Percentiles rank a stretch among this genome's conserved stretches.
phyloP scores from a whole-genome alignment of 2,329 filamentous ascomycete genomes.

The Anthostomella pinea region DNA sequence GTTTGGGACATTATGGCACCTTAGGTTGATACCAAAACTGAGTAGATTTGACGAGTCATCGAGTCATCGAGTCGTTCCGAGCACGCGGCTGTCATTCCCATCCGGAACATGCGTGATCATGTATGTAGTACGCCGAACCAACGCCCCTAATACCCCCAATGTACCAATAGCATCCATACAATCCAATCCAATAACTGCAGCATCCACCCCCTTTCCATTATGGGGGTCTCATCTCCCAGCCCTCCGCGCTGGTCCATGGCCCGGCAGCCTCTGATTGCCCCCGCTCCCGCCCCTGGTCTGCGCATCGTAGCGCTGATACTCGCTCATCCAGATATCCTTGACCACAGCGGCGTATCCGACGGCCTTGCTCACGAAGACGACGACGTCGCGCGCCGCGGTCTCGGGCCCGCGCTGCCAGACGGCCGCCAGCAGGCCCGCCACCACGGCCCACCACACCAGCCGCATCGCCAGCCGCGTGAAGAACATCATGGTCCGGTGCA shows the following conservation, averaged over 20 bases:
- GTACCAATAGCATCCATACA: not conserved
- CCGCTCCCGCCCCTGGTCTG: constrained; percentile 34
- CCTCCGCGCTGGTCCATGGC: constrained; percentile 11
- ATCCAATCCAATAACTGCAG: constrained; percentile 2
- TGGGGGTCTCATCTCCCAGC: too few relatives aligned
- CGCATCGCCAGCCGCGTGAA: constrained; percentile 68
- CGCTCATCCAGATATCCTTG: constrained; percentile 53
- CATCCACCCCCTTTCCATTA: constrained; percentile 12
- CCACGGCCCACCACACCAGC: constrained; percentile 60
- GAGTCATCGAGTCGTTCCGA: constrained; percentile 5
- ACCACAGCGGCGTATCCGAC: constrained; percentile 46
- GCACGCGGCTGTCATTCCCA: constrained; percentile 5
- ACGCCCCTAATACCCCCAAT: constrained; percentile 3
- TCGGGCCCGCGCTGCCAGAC: constrained; percentile 65
- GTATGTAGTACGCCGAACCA: too few relatives aligned
- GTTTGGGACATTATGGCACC: constrained; percentile 14
- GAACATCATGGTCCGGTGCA: constrained; percentile 71
- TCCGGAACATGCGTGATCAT: constrained; percentile 1
- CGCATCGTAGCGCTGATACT: constrained; percentile 57
- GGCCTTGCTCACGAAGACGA: constrained; percentile 42
- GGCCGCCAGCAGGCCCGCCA: constrained; percentile 53
- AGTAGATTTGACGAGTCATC: constrained; percentile 9
- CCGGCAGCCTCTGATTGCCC: constrained; percentile 12
- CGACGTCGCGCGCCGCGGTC: constrained; percentile 59
- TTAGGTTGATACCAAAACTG: constrained; percentile 20